Evolutionary conservation across 2,329 filamentous ascomycete species (phyloP).

Genomic region (Zymoseptoria brevis): DNA sequence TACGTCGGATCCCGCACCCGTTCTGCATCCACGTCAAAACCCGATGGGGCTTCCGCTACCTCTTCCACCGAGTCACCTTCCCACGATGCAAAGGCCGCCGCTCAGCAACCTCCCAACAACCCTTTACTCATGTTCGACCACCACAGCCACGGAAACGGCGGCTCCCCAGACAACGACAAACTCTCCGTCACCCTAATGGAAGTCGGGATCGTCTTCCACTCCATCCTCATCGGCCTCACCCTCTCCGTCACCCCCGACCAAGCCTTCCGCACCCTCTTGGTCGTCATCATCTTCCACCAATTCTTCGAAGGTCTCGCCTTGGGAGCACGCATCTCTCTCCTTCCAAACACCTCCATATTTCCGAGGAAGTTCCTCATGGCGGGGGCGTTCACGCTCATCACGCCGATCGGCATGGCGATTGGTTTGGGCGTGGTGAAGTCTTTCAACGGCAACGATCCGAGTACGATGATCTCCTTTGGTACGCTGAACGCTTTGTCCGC

Average conservation of each 20-base stretch:
- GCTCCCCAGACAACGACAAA: conserved; percentile 7
- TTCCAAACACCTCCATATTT: conserved; percentile 49
- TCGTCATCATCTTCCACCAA: conserved; percentile 76
- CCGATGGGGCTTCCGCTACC: conserved; percentile 15
- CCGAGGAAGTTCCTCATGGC: conserved; percentile 64
- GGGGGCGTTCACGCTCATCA: conserved; percentile 65
- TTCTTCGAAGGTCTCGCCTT: conserved; percentile 88
- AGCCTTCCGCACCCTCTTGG: conserved; percentile 54
- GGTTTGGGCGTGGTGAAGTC: conserved; percentile 65
- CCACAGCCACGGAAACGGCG: conserved; percentile 6
- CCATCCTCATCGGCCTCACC: conserved; percentile 51
- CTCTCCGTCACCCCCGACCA: conserved; percentile 55
- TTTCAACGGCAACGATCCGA: conserved; percentile 54
- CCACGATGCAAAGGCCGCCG: not conserved
- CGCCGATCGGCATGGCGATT: conserved; percentile 75
- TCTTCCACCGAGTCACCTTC: not conserved
- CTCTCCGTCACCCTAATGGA: conserved; percentile 61
- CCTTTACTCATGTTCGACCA: conserved; percentile 42
- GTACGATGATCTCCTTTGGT: conserved; percentile 70
- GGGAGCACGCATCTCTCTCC: conserved; percentile 70
- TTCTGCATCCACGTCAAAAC: not conserved
- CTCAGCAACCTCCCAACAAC: not conserved
- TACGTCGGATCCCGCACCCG: conserved; percentile 6
- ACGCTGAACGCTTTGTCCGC: conserved; percentile 83
- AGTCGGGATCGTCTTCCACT: conserved; percentile 61